Percentiles rank a stretch among this genome's conserved stretches.
These are phyloP conservation scores for Elsinoe batatas DNA, from an alignment of 2,329 filamentous ascomycete species.

Conservation along the genomic window DNA sequence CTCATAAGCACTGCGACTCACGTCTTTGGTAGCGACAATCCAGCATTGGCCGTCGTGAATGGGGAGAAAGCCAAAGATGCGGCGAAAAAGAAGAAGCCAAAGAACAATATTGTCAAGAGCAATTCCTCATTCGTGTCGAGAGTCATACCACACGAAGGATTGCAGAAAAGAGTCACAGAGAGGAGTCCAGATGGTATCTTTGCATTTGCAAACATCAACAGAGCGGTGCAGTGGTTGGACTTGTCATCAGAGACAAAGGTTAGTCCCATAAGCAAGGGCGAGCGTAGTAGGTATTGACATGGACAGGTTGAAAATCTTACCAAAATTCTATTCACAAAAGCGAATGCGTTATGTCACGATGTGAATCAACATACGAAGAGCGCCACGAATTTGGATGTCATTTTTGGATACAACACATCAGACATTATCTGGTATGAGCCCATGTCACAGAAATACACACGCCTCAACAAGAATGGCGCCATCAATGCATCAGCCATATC, in stretches of 20 bases:
- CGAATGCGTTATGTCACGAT: constrained; percentile 89
- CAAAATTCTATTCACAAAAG: constrained; percentile 94
- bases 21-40: constrained; percentile 79
- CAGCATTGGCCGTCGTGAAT: constrained; percentile 53
- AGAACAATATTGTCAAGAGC: constrained; percentile 97
- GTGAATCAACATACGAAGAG: constrained; percentile 77
- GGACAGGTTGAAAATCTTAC: constrained; percentile 76
- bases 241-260: constrained; percentile 65
- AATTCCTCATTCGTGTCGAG: constrained; percentile 98
- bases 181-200: constrained; percentile 70
- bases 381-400: constrained; percentile 70
- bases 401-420: constrained; percentile 92
- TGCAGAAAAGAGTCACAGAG: constrained; percentile 71
- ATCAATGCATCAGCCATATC: constrained; percentile 81
- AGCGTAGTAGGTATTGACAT: not conserved
- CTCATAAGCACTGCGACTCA: constrained; percentile 31
- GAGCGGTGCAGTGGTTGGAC: constrained; percentile 93
- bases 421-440: constrained; percentile 99
- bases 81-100: constrained; percentile 77
- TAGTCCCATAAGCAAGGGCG: constrained; percentile 7
- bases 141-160: constrained; percentile 77
- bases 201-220: constrained; percentile 90
- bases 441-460: constrained; percentile 87
- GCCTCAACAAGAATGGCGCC: constrained; percentile 91
- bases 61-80: constrained; percentile 56